These are phyloP conservation scores for Moricandia arvensis DNA, from an alignment of 345 rosid species.

Conservation along the genomic window DNA sequence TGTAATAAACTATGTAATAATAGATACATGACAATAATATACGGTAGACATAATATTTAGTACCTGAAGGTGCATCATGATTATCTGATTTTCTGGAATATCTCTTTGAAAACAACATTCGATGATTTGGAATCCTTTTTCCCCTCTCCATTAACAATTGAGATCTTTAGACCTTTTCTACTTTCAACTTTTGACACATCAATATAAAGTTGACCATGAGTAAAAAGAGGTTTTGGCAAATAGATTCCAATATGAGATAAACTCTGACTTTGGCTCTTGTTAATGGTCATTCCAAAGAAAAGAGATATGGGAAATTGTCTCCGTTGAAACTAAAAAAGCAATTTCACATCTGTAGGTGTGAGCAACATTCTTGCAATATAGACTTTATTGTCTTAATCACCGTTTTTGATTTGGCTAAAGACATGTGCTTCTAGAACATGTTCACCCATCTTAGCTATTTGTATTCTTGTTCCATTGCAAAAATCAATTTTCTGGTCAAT, in stretches of 20 bases:
- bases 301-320: background rate
- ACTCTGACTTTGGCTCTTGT: background rate
- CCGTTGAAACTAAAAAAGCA: background rate
- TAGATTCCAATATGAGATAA: conserved; percentile 5
- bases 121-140: background rate
- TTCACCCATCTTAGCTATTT: background rate
- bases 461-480: background rate
- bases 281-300: conserved; percentile 6
- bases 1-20: background rate
- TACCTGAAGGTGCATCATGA: background rate
- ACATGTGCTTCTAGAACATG: background rate
- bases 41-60: background rate
- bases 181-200: background rate
- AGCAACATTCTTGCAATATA: background rate
- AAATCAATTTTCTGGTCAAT: background rate
- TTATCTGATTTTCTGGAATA: background rate
- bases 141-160: background rate
- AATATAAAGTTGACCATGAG: background rate
- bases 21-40: background rate
- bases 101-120: background rate
- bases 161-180: background rate
- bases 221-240: background rate
- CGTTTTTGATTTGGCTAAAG: background rate
- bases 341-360: background rate
- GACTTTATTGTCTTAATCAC: background rate